Base-by-base conservation (phyloP, 352 stramenopile genomes). In the Globisporangium abappressorium region DNA sequence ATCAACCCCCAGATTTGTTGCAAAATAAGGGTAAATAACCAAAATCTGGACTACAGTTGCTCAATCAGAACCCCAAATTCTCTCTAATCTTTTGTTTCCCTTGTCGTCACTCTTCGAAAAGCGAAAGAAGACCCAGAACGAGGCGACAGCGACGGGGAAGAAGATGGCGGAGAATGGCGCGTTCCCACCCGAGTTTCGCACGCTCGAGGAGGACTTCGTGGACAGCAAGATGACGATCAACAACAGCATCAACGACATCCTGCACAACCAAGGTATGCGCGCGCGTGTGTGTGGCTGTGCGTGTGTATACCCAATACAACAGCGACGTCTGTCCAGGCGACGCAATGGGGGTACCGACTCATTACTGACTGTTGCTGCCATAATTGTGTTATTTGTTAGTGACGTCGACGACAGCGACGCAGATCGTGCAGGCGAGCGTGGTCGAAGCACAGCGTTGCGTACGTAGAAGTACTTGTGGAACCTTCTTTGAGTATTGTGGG, bases 141-240 rank as follows among this genome's bases (percentile, higher is more conserved):
- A 53, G 47, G 26, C 51, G 47, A 33, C 51, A 14, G 38, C 30
- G 30, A 33, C 3, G 5, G 30, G 30, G 30, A 33, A 6, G 63
- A 66, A 65, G 59, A 77, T 78, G 72, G 69, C 70, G 63, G 74
- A 61, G 43, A 64, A 43, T 20, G 62, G 62, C 62, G 76, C 76
- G 49, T 77, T 90, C 65, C 81, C 81, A 30, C 66, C 73, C 6
- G 76, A 87, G 68, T 93, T 93, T 68, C 71, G 78, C 60, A 84
- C 79, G 57, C 79, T 92, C 24, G 85, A 92, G 72, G 85, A 89
- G 66, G 83, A 93, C 71, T 93, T 90, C 58, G 80, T 93, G 56
- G 83, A 93, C 51, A 84, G 79, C 74, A 93, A 93, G 74, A 90
- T 91, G 66, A 74, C 81, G 26, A 90, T 93, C 60, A 93, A 93